phyloP scores from a whole-genome alignment of 495 filamentous ascomycete species.

The Xylaria palmicola region DNA sequence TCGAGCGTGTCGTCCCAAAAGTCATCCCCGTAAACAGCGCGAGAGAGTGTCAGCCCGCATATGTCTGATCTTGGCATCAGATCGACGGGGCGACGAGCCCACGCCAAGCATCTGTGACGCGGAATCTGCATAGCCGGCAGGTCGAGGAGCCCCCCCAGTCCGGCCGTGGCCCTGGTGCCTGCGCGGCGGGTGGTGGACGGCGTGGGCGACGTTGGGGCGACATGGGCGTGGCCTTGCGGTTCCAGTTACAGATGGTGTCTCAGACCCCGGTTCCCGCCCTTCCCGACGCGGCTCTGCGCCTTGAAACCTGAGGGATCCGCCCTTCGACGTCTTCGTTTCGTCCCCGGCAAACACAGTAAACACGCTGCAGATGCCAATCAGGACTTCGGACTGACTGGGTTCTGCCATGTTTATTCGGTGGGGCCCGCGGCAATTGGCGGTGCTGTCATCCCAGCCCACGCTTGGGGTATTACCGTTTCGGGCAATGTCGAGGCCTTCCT shows the following conservation, averaged over 20 bases:
- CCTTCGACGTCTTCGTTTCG: neutral
- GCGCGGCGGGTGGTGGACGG: no score
- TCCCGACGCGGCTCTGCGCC: conserved; percentile 7
- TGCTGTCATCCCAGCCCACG: neutral
- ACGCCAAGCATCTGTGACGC: conserved; percentile 12
- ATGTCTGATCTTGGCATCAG: neutral
- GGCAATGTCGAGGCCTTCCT: neutral
- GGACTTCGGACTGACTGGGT: neutral
- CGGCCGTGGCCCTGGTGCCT: no score
- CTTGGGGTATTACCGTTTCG: neutral
- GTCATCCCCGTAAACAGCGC: neutral
- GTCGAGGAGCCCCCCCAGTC: conserved; percentile 4
- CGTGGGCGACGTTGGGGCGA: neutral
- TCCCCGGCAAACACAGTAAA: neutral
- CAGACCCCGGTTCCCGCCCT: conserved; percentile 8
- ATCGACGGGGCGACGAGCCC: neutral
- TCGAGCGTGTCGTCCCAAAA: neutral
- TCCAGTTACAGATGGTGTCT: conserved; percentile 12
- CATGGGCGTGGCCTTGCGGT: neutral
- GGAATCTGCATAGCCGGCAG: neutral
- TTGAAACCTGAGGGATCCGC: conserved; percentile 11
- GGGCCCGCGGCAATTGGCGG: neutral
- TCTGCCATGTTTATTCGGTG: neutral
- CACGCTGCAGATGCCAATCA: conserved; percentile 1
- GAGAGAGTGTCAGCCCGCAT: neutral